Evolutionary conservation across 805 yeast species (phyloP).

Genomic region (Candida easanensis): DNA sequence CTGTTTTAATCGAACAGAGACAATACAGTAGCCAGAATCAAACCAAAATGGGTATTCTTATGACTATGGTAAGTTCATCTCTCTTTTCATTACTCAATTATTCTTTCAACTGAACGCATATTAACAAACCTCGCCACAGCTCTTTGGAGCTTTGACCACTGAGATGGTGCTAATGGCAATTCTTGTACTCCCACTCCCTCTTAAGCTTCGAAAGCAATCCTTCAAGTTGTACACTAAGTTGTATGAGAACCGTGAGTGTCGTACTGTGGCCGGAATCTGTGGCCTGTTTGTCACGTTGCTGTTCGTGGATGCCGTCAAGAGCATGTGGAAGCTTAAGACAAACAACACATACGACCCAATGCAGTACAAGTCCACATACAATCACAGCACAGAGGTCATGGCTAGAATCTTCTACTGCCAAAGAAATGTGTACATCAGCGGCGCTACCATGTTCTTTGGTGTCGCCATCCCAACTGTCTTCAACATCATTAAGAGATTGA

Average conservation of each 20-base stretch:
- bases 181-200: constrained; percentile 56
- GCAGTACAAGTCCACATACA: constrained; percentile 21
- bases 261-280: constrained; percentile 42
- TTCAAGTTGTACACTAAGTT: constrained; percentile 36
- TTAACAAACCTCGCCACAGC: constrained; percentile 9
- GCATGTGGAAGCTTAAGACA: constrained; percentile 34
- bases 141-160: constrained; percentile 46
- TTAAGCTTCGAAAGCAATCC: constrained; percentile 41
- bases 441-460: constrained; percentile 56
- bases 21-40: neutral
- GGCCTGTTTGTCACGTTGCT: constrained; percentile 43
- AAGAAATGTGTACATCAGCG: constrained; percentile 59
- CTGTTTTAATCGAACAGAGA: neutral
- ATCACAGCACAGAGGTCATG: constrained; percentile 44
- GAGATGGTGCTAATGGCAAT: constrained; percentile 50
- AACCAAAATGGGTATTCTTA: constrained; percentile 24
- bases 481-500: constrained; percentile 50
- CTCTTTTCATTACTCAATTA: too few relatives aligned
- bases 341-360: constrained; percentile 27
- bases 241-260: constrained; percentile 38
- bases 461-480: constrained; percentile 54
- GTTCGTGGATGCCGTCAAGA: constrained; percentile 53
- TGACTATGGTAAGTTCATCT: constrained; percentile 21
- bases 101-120: neutral
- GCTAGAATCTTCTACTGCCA: constrained; percentile 63